These are phyloP conservation scores for Akanthomyces muscarius DNA, from an alignment of 2,329 filamentous ascomycete species.

Conservation along the genomic window DNA sequence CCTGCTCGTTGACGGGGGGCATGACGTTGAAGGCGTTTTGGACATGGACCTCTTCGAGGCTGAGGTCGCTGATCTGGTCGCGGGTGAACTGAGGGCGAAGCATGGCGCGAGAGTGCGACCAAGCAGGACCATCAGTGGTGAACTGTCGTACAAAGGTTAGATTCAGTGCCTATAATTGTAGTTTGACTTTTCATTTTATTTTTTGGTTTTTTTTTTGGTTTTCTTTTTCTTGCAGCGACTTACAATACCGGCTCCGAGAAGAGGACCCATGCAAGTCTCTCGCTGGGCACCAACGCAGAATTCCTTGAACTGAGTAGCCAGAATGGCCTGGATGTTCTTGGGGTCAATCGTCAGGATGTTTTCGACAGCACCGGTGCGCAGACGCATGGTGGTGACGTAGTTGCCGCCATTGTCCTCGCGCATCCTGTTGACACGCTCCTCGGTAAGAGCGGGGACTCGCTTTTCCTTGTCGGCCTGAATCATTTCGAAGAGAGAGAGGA, in stretches of 20 bases:
- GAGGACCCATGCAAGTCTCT: conserved; percentile 29
- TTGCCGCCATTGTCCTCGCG: conserved; percentile 21
- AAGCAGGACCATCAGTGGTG: conserved; percentile 33
- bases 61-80: conserved; percentile 43
- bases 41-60: conserved; percentile 37
- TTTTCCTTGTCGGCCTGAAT: conserved; percentile 21
- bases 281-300: conserved; percentile 25
- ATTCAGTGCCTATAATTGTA: background rate
- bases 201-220: too few species aligned
- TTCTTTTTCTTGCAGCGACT: background rate
- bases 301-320: conserved; percentile 27
- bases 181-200: background rate
- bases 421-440: conserved; percentile 17
- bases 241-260: conserved; percentile 42
- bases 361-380: conserved; percentile 7
- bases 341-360: conserved; percentile 25
- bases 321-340: conserved; percentile 29
- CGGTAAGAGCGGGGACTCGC: conserved; percentile 19
- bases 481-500: conserved; percentile 19
- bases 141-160: conserved; percentile 24
- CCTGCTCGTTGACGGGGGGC: conserved; percentile 27
- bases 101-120: conserved; percentile 36
- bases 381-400: conserved; percentile 18
- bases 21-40: conserved; percentile 28
- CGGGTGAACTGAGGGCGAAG: conserved; percentile 39